These are phyloP conservation scores for Peronospora destructor DNA, from an alignment of 352 stramenopile species.

Conservation along the genomic window DNA sequence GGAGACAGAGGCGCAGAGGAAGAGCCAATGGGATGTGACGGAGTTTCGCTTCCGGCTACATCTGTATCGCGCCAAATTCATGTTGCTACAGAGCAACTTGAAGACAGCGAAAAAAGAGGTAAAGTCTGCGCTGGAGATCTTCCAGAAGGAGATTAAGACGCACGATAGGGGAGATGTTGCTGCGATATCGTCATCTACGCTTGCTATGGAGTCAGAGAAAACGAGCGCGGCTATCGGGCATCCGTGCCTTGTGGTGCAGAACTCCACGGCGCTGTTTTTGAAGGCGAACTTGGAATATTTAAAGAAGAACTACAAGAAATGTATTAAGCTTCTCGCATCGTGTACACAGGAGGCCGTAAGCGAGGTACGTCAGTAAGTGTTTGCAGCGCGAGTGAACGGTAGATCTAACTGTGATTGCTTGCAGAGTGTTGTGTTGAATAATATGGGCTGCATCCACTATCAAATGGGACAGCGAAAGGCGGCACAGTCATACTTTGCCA, in stretches of 20 bases:
- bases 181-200: conserved; percentile 9
- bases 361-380: conserved; percentile 34
- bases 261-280: conserved; percentile 86
- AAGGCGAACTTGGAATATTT: conserved; percentile 93
- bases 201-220: conserved; percentile 51
- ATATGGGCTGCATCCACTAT: conserved; percentile 90
- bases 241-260: conserved; percentile 74
- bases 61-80: conserved; percentile 89
- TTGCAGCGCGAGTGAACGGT: not conserved
- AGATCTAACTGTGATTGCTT: conserved; percentile 4
- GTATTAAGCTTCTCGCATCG: conserved; percentile 88
- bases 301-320: conserved; percentile 91
- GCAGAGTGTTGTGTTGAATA: conserved; percentile 83
- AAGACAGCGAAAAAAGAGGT: conserved; percentile 90
- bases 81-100: conserved; percentile 81
- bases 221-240: conserved; percentile 71
- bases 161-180: conserved; percentile 16
- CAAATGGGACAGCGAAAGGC: conserved; percentile 86
- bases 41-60: conserved; percentile 89
- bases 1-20: conserved; percentile 51
- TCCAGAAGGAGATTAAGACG: conserved; percentile 87
- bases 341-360: conserved; percentile 80
- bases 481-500: conserved; percentile 88
- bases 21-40: conserved; percentile 55
- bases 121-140: conserved; percentile 89